Evolutionary conservation across 345 rosid genomes (phyloP).

Genomic region (Rhizophora apiculata): DNA sequence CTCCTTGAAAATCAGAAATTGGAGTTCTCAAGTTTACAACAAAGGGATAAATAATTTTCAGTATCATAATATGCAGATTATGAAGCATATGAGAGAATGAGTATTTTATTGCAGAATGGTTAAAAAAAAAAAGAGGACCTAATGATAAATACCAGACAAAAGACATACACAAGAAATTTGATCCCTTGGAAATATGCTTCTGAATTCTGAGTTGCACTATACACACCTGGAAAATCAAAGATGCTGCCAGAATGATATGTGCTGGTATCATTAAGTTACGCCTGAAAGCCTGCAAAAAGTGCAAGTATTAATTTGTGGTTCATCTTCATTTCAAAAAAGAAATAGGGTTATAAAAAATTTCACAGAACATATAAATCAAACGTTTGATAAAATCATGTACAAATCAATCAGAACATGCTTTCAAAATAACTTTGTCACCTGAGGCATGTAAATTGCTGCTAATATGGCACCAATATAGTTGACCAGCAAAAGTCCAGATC

Average conservation of each 20-base stretch:
- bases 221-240: constrained; percentile 80
- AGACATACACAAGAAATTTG: too few relatives aligned
- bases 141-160: too few relatives aligned
- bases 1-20: too few relatives aligned
- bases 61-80: too few relatives aligned
- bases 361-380: too few relatives aligned
- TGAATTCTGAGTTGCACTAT: constrained; percentile 7
- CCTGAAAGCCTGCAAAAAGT: constrained; percentile 66
- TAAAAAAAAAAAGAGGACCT: too few relatives aligned
- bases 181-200: neutral
- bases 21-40: too few relatives aligned
- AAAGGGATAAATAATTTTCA: too few relatives aligned
- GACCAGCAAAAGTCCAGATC: constrained; percentile 77
- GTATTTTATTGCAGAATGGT: too few relatives aligned
- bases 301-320: constrained; percentile 12
- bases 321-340: neutral
- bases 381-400: neutral
- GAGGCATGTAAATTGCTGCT: constrained; percentile 85
- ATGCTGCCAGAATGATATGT: constrained; percentile 60
- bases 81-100: too few relatives aligned
- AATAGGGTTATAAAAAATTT: too few relatives aligned
- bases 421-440: constrained; percentile 43
- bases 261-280: constrained; percentile 70
- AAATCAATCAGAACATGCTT: constrained; percentile 15
- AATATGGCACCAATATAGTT: constrained; percentile 71